These are phyloP conservation scores for Leccinum angustisporum DNA, from an alignment of 1,284 basidiomycete genomes.

Conservation along the genomic window DNA sequence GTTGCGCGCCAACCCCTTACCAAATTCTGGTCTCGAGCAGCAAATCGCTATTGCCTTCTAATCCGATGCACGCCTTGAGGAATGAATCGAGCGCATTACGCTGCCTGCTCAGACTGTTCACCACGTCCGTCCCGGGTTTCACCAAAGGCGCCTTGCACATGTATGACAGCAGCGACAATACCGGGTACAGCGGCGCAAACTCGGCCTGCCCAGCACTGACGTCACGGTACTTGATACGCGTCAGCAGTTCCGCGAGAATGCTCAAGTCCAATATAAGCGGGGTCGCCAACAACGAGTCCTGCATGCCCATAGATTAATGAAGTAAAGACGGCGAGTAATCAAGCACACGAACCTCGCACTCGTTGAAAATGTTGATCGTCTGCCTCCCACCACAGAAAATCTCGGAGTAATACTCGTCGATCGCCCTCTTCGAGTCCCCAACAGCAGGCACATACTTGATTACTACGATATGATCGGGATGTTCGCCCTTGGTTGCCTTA, in stretches of 20 bases:
- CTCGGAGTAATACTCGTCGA: conserved; percentile 99
- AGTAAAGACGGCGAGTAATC: conserved; percentile 1
- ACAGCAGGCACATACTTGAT: conserved; percentile 95
- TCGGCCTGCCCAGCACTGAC: conserved; percentile 47
- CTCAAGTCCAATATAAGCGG: conserved; percentile 94
- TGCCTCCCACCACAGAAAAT: conserved; percentile 81
- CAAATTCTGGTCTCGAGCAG: conserved; percentile 86
- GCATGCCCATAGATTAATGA: conserved; percentile 12
- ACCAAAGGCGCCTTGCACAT: conserved; percentile 98
- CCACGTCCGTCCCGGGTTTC: conserved; percentile 93
- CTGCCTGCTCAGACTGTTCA: conserved; percentile 95
- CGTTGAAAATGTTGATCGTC: conserved; percentile 93
- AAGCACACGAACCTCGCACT: conserved; percentile 71
- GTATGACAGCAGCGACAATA: conserved; percentile 88
- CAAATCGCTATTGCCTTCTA: conserved; percentile 82
- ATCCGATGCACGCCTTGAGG: conserved; percentile 88
- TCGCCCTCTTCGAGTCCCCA: conserved; percentile 95
- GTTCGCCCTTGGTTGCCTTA: conserved; percentile 80
- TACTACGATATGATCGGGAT: conserved; percentile 96
- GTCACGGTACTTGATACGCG: conserved; percentile 86
- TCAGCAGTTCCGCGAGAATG: conserved; percentile 93
- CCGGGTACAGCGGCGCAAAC: conserved; percentile 82
- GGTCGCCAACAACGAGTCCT: conserved; percentile 95
- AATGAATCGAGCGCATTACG: conserved; percentile 92
- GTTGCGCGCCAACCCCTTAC: conserved; percentile 45